phyloP scores from a whole-genome alignment of 2,329 filamentous ascomycete genomes.

The Penicillium brevicompactum region DNA sequence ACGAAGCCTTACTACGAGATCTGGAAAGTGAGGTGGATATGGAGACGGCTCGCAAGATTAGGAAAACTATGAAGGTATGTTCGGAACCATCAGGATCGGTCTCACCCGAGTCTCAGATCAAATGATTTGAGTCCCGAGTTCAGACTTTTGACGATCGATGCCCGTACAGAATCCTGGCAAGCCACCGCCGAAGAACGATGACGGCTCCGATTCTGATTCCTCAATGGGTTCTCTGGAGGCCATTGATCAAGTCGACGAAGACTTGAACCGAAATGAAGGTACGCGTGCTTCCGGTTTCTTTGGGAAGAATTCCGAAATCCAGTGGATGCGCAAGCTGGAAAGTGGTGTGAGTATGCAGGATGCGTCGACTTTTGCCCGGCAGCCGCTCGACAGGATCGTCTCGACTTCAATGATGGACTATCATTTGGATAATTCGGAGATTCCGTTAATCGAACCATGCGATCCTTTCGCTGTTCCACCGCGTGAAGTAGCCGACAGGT shows the following conservation, averaged over 20 bases:
- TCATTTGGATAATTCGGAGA: slow-evolving; percentile 43
- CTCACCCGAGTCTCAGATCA: not conserved
- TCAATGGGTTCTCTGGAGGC: slow-evolving; percentile 43
- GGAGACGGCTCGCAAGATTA: slow-evolving; percentile 23
- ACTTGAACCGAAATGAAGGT: slow-evolving; percentile 40
- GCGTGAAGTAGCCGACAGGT: slow-evolving; percentile 38
- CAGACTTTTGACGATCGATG: not conserved
- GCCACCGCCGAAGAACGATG: not conserved
- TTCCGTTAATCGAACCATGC: slow-evolving; percentile 36
- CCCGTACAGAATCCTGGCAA: slow-evolving; percentile 7
- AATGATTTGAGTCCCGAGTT: not conserved
- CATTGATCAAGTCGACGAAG: slow-evolving; percentile 45
- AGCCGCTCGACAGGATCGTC: slow-evolving; percentile 10
- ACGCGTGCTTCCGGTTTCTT: slow-evolving; percentile 42
- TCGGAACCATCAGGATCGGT: not conserved
- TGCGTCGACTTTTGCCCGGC: not conserved
- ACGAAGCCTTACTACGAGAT: slow-evolving; percentile 31
- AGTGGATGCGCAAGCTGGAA: slow-evolving; percentile 45
- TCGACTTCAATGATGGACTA: slow-evolving; percentile 37
- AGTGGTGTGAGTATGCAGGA: slow-evolving; percentile 29
- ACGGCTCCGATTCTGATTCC: slow-evolving; percentile 22
- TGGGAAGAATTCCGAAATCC: slow-evolving; percentile 48
- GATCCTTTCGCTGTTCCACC: slow-evolving; percentile 42
- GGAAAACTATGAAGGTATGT: slow-evolving; percentile 30
- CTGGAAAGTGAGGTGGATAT: slow-evolving; percentile 28